Base-by-base conservation (phyloP, 768 basidiomycete genomes). In the Kwoniella pini region DNA sequence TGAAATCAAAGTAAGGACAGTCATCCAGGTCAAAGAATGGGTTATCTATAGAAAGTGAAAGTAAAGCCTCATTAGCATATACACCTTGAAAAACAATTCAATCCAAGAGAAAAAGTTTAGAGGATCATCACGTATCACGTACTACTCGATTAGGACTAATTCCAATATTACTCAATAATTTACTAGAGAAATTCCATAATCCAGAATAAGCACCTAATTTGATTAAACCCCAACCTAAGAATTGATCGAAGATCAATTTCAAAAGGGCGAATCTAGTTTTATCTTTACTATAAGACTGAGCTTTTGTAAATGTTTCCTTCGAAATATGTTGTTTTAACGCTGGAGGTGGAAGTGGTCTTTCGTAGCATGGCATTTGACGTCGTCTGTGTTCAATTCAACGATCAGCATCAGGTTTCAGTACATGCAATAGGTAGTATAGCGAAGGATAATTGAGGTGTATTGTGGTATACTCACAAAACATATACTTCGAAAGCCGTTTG, bases 201-300 rank as follows among this genome's bases (percentile, higher is more conserved):
- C 87, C 89, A 1, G 90, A 85, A 74, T 90, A 91, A 60, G 89
- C 84, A 1, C 88, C 90, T 65, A 82, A 86, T 19, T 88, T 86
- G 19, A 96, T 80, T 79, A 92, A 80, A 1, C 79, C 70, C 19
- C 87, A 88, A 61, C 89, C 88, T 21, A 90, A 71, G 44, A 81
- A 67, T 73, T 92, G 90, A 71, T 87, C 87, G 78, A 85, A 88
- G 53, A 93, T 65, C 1, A 87, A 85, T 0, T 88, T 86, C 68
- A 90, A 73, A 39, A 95, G 79, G 2, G 87, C 85, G 77, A 89
- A 94, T 70, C 84, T 84, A 11, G 92, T 89, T 80, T 96, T 96
- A 83, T 92, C 90, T 51, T 84, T 85, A 19, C 92, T 91, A 80
- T 99, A 99, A 40, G 83, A 80, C 77, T 99, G 95, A 0, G 91